A percentile compares a stretch with the other conserved stretches of the same genome.
Conservation (phyloP, 352 stramenopile genomes). For the Pythium oligandrum region DNA sequence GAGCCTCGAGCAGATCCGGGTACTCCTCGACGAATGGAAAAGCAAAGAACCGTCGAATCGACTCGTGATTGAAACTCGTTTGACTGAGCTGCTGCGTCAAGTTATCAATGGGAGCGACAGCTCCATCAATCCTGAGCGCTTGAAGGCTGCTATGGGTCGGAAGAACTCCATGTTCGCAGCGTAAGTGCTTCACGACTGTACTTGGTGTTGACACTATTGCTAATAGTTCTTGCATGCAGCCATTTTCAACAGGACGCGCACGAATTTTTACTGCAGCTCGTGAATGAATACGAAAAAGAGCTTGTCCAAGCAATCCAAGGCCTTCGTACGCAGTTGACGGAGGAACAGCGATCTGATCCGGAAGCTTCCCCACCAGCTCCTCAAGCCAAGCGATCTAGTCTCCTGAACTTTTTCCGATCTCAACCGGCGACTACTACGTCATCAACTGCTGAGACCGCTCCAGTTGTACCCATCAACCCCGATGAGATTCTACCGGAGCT, state of each 20-base stretch:
- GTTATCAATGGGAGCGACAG: constrained; percentile 59
- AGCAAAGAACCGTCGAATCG: constrained; percentile 41
- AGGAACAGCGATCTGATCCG: background rate
- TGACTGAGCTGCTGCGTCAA: constrained; percentile 53
- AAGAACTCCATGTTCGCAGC: constrained; percentile 79
- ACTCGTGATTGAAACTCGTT: constrained; percentile 45
- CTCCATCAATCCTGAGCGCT: constrained; percentile 68
- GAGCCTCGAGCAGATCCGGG: constrained; percentile 40
- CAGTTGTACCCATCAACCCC: constrained; percentile 5
- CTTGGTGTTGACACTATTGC: background rate
- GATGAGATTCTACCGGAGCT: constrained; percentile 49
- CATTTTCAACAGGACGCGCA: constrained; percentile 85
- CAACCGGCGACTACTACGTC: background rate
- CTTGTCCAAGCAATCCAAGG: constrained; percentile 44
- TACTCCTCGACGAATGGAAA: constrained; percentile 43
- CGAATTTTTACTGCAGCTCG: constrained; percentile 80
- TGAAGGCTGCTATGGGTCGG: constrained; percentile 77
- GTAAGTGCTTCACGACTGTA: constrained; percentile 32
- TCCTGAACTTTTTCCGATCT: constrained; percentile 59
- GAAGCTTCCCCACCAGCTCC: background rate
- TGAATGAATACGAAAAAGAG: constrained; percentile 85
- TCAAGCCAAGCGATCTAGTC: constrained; percentile 33
- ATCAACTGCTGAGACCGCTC: too few relatives aligned
- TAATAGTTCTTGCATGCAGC: constrained; percentile 15
- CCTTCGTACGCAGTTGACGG: background rate